phyloP scores from a whole-genome alignment of 768 basidiomycete species.

The Nevesoporus exiguus region DNA sequence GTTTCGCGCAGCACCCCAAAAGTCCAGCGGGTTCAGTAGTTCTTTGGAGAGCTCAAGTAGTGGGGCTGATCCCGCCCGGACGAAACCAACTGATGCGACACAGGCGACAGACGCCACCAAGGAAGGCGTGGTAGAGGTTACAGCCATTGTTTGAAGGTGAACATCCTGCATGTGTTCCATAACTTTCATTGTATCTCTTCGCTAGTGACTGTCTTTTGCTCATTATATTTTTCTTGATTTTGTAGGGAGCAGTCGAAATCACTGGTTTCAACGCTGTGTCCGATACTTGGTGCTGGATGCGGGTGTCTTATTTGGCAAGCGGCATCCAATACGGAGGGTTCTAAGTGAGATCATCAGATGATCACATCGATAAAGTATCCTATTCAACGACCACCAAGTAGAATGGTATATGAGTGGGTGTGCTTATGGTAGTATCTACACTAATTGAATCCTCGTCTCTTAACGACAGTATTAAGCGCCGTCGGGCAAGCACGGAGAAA shows the following conservation, averaged over 20 bases:
- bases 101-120: background rate
- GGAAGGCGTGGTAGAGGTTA: background rate
- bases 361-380: too few relatives aligned
- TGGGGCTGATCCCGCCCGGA: background rate
- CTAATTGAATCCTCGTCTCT: background rate
- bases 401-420: too few relatives aligned
- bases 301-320: too few relatives aligned
- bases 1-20: slow-evolving; percentile 5
- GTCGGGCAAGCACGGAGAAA: slow-evolving; percentile 9
- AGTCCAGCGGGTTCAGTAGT: background rate
- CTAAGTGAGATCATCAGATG: too few relatives aligned
- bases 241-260: too few relatives aligned
- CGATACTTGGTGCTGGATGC: too few relatives aligned
- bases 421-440: background rate
- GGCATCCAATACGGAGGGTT: too few relatives aligned
- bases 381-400: too few relatives aligned
- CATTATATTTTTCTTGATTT: too few relatives aligned
- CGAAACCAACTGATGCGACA: background rate
- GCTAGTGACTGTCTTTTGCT: background rate
- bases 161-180: too few relatives aligned
- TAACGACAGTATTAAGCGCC: background rate
- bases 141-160: background rate
- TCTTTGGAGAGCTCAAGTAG: background rate
- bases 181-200: background rate
- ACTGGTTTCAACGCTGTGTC: too few relatives aligned